A percentile compares a stretch with the other conserved stretches of the same genome.
Evolutionary conservation across 164 flowering plant genomes (phyloP).

Genomic region (Nelumbo lutea): DNA sequence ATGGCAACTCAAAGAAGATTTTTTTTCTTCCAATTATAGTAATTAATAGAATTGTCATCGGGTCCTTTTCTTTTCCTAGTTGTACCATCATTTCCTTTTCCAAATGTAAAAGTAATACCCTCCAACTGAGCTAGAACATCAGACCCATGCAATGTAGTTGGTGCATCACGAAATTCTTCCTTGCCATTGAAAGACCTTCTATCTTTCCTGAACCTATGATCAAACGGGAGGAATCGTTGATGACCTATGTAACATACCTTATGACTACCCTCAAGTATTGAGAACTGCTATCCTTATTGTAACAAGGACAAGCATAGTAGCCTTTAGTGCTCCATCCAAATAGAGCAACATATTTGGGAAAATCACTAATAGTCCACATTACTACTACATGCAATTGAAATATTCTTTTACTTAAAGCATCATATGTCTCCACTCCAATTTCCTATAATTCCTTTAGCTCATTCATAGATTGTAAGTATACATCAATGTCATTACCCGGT

Average conservation of each 20-base stretch:
- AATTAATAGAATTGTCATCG: too few relatives aligned
- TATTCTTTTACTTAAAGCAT: slow-evolving; percentile 2
- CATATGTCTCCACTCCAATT: slow-evolving; percentile 9
- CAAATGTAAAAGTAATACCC: background rate
- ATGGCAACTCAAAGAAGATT: slow-evolving; percentile 16
- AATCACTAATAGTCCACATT: slow-evolving; percentile 23
- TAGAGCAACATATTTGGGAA: slow-evolving; percentile 10
- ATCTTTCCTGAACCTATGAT: slow-evolving; percentile 4
- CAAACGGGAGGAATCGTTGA: slow-evolving; percentile 3
- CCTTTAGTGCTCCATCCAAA: slow-evolving; percentile 18
- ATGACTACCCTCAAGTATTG: background rate
- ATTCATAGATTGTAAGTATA: slow-evolving; percentile 13
- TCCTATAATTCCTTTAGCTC: slow-evolving; percentile 13
- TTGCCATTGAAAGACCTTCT: background rate
- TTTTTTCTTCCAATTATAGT: slow-evolving; percentile 6
- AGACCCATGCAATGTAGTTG: background rate
- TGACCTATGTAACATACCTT: slow-evolving; percentile 17
- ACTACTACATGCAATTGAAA: slow-evolving; percentile 12
- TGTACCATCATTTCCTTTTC: too few relatives aligned
- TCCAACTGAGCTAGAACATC: background rate
- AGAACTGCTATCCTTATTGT: slow-evolving; percentile 3
- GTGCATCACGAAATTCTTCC: background rate
- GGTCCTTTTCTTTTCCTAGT: too few relatives aligned
- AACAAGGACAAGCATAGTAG: slow-evolving; percentile 8
- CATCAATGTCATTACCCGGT: slow-evolving; percentile 14